Base-by-base conservation (phyloP, 257 asterid species). In the Primulina huaijiensis region DNA sequence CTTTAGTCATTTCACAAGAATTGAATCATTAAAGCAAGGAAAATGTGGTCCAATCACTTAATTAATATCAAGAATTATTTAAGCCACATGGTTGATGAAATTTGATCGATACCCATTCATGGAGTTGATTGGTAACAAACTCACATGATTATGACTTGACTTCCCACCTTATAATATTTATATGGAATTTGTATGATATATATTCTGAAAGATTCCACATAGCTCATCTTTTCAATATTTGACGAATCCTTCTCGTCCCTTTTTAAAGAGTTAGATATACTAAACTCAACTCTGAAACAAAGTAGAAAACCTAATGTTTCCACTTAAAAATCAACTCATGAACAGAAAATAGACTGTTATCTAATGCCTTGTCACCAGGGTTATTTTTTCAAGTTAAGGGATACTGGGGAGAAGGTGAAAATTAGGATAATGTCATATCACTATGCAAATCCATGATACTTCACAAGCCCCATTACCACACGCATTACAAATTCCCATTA, bases 111-210 rank as follows among this genome's bases (percentile, higher is more conserved):
- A 74, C 69, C 75, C 64, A 75, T 77, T 75, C 73, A 60, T 75
- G 80, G 80, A 79, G 81, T 79, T 88, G 95, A 88, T 84, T 70
- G 78, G 59, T 86, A 86, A 83, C 92, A 43, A 86, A 74, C 67
- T 77, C 77, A 74, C 87, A 77, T 79, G 88, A 79, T 67, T 82
- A 68, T 77, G 86, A 72, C 85, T 73, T 77, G 81, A 77, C 80
- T 72, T 71, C 31, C 72, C 69, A 53, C 70, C 74, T 60, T 68
- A 29, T 40, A n/a, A n/a, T n/a, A n/a, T n/a, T n/a, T n/a, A n/a
- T n/a, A n/a, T n/a, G n/a, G n/a, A n/a, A n/a, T n/a, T n/a, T n/a
- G n/a, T n/a, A n/a, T n/a, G n/a, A n/a, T n/a, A n/a, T n/a, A n/a
- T n/a, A n/a, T 37, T 2, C 50, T 10, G 50, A 38, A 43, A 43